Conservation (phyloP, 345 rosid genomes). For the Eucalyptus pumila region DNA sequence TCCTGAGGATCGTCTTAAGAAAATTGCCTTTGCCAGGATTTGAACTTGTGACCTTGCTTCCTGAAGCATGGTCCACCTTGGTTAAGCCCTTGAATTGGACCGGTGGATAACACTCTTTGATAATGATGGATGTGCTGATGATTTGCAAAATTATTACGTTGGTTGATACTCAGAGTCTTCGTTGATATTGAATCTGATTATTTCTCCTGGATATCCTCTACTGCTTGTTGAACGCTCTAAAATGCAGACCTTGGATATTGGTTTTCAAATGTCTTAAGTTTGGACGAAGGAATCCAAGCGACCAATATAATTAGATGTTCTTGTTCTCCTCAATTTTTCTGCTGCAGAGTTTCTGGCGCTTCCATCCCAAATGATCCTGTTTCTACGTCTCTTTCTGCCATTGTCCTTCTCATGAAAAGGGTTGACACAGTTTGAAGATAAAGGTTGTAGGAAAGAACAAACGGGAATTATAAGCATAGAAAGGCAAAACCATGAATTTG, state of each 20-base stretch:
- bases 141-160: neutral
- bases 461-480: neutral
- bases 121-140: neutral
- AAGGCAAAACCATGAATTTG: neutral
- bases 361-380: neutral
- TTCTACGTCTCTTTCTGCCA: neutral
- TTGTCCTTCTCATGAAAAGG: neutral
- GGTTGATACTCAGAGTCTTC: neutral
- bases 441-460: neutral
- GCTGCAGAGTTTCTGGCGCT: neutral
- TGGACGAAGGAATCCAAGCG: neutral
- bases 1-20: neutral
- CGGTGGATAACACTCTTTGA: neutral
- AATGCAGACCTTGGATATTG: neutral
- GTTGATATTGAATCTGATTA: neutral
- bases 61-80: neutral
- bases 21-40: neutral
- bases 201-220: neutral
- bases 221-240: neutral
- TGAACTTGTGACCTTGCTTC: neutral
- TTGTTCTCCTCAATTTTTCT: neutral
- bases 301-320: neutral
- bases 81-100: neutral
- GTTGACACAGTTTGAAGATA: neutral
- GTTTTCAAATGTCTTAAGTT: neutral